phyloP scores from a whole-genome alignment of 306 rosid species.

The Morella rubra region DNA sequence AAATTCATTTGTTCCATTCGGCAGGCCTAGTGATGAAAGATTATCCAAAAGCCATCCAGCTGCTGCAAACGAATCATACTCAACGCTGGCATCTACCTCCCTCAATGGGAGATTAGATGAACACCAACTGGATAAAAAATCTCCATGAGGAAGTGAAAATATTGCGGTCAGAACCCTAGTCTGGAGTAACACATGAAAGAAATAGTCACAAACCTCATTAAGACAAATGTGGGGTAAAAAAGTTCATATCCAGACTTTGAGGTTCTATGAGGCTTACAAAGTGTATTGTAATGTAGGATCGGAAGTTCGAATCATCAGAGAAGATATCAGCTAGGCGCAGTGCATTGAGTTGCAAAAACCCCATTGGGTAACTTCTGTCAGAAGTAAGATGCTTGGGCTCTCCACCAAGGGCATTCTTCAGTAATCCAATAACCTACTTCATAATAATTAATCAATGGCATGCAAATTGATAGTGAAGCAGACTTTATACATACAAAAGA shows the following conservation, averaged over 20 bases:
- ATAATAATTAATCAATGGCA: slow-evolving; percentile 17
- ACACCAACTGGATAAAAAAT: slow-evolving; percentile 85
- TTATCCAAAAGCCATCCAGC: slow-evolving; percentile 88
- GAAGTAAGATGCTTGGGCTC: slow-evolving; percentile 42
- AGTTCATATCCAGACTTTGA: too few species aligned
- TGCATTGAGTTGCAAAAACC: slow-evolving; percentile 91
- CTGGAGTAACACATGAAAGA: slow-evolving; percentile 62
- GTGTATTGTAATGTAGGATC: slow-evolving; percentile 67
- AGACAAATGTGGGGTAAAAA: neutral
- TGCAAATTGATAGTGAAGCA: slow-evolving; percentile 6
- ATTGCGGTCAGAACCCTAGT: slow-evolving; percentile 83
- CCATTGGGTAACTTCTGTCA: slow-evolving; percentile 63
- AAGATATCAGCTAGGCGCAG: slow-evolving; percentile 90
- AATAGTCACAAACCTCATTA: slow-evolving; percentile 24
- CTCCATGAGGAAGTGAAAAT: slow-evolving; percentile 79
- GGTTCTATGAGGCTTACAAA: slow-evolving; percentile 51
- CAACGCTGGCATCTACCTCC: slow-evolving; percentile 79
- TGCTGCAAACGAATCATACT: slow-evolving; percentile 79
- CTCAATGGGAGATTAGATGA: slow-evolving; percentile 69
- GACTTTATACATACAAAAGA: slow-evolving; percentile 15
- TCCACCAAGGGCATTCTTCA: slow-evolving; percentile 69
- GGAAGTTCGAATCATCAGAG: slow-evolving; percentile 93
- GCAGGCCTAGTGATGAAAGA: slow-evolving; percentile 40
- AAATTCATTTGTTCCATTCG: slow-evolving; percentile 49
- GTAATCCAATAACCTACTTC: slow-evolving; percentile 68